Evolutionary conservation across 139 green algal genomes (phyloP), one percentile per base, ranked within the genome.

Genomic region (Zygnema circumcarinatum): DNA sequence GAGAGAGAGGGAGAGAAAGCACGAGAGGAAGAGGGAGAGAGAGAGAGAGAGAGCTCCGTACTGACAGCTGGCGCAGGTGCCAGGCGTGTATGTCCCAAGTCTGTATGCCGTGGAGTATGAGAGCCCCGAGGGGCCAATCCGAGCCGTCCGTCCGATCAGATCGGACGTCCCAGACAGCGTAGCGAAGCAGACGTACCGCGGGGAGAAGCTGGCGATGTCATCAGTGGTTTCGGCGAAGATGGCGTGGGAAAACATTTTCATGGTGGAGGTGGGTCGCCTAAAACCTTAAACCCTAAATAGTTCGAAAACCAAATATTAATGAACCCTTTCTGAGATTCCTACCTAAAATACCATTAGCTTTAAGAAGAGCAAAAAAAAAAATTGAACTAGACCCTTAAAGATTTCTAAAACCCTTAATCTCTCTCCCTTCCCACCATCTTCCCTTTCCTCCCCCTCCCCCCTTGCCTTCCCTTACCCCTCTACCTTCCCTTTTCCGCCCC

Each of bases 241-340:
- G 92, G 92, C 92, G 0, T 94, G 92, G 92, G 92, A 94, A 62
- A 92, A 87, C 54, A 94, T 94, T 56, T 94, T 84, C 81, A 94
- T 94, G 92, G 85, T 91, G 69, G 80, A 90, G 85, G 85, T 90
- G 62, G 1, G 84, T 25, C n/a, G n/a, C n/a, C n/a, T n/a, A n/a
- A 36, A 80, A 33, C 38, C 73, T 47, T 21, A 32, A 80, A 21
- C 25, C 73, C 73, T 72, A 72, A 72, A 25, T 29, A 25, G 56
- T 72, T 72, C 56, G 25, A 72, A 72, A 72, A 72, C 25, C 56
- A 29, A 25, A 72, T 29, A 72, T 72, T 25, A 72, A 72, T n/a
- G 25, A 72, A 72, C 56, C 56, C 56, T 72, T n/a, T 29, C 56
- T 72, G 56, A 72, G 56, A 72, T 29, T 25, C 56, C 29, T 72